Conservation (phyloP, 441 rosid species). For the Gossypium davidsonii region DNA sequence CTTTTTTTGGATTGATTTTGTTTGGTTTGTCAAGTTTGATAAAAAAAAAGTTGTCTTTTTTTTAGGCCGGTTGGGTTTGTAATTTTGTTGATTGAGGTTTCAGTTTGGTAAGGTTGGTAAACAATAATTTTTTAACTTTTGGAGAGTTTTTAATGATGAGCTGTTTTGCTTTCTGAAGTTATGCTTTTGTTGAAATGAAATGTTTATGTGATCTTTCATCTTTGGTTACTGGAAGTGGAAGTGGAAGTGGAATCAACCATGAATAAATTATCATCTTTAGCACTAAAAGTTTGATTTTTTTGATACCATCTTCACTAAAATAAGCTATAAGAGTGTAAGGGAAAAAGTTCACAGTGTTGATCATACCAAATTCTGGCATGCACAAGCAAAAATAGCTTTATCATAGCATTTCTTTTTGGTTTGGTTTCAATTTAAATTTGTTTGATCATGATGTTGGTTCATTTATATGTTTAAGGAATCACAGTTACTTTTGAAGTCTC, state of each 20-base stretch:
- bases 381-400: conserved; percentile 10
- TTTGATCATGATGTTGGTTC: conserved; percentile 5
- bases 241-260: conserved; percentile 8
- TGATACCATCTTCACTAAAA: neutral
- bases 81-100: conserved; percentile 16
- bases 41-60: no score
- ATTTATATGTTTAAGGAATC: neutral
- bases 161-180: neutral
- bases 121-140: conserved; percentile 4
- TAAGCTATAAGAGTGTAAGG: neutral
- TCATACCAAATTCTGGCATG: neutral
- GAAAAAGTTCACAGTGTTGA: neutral
- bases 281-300: neutral
- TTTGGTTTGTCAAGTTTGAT: no score
- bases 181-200: conserved; percentile 7
- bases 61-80: neutral
- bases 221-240: conserved; percentile 16
- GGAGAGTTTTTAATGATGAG: neutral
- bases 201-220: conserved; percentile 20
- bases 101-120: conserved; percentile 7
- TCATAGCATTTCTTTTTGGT: neutral
- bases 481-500: neutral
- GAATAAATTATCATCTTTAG: neutral
- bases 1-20: neutral
- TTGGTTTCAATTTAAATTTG: neutral